Evolutionary conservation across 2,329 filamentous ascomycete genomes (phyloP).

Genomic region (Penicillium brevicompactum): DNA sequence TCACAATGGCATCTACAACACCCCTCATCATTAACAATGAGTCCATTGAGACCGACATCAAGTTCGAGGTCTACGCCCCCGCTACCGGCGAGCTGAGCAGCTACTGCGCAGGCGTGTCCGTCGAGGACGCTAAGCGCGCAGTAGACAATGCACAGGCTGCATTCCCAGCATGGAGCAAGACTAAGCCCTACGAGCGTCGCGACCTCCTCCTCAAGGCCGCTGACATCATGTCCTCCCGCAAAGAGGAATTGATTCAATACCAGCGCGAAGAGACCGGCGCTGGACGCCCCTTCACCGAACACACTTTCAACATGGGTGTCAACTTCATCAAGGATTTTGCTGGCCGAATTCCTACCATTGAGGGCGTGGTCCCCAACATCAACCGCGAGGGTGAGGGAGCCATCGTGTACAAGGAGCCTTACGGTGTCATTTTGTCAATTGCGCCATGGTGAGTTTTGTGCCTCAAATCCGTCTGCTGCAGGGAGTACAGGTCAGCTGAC

Average conservation of each 20-base stretch:
- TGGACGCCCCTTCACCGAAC: constrained; percentile 36
- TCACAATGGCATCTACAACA: constrained; percentile 23
- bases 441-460: constrained; percentile 68
- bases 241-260: constrained; percentile 62
- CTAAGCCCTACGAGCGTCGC: constrained; percentile 62
- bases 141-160: constrained; percentile 65
- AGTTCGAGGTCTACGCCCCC: constrained; percentile 59
- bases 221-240: constrained; percentile 54
- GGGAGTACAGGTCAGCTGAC: neutral
- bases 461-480: neutral
- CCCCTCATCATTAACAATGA: constrained; percentile 50
- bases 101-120: constrained; percentile 59
- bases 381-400: constrained; percentile 57
- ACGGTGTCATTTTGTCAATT: constrained; percentile 76
- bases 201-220: constrained; percentile 60
- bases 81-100: constrained; percentile 55
- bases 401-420: constrained; percentile 73
- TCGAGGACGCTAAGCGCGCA: constrained; percentile 58
- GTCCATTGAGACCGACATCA: constrained; percentile 40
- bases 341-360: constrained; percentile 50
- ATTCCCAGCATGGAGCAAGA: constrained; percentile 68
- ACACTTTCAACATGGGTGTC: constrained; percentile 37
- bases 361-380: constrained; percentile 53
- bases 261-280: constrained; percentile 63
- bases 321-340: constrained; percentile 54